Percentiles rank a stretch among this genome's conserved stretches.
Evolutionary conservation across 2,329 filamentous ascomycete genomes (phyloP).

Genomic region (Didymella arachidicola): DNA sequence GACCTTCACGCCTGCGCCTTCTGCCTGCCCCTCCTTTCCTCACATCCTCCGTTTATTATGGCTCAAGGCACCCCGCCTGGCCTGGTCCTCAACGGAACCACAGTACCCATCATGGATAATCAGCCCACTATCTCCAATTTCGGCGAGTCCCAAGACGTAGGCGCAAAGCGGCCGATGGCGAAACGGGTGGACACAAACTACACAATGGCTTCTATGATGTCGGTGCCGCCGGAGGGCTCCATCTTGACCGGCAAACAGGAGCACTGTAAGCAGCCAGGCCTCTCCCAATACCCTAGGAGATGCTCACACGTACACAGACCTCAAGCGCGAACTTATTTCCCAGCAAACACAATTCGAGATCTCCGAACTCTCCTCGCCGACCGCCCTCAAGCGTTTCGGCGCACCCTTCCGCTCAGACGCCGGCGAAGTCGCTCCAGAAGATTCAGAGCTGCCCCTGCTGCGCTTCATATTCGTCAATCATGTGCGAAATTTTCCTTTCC

Average conservation of each 20-base stretch:
- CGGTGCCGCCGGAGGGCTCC: conserved; percentile 62
- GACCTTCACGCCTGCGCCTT: conserved; percentile 10
- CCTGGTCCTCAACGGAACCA: conserved; percentile 40
- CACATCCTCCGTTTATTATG: conserved; percentile 30
- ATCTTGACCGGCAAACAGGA: conserved; percentile 95
- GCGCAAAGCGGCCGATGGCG: conserved; percentile 28
- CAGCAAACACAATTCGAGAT: conserved; percentile 92
- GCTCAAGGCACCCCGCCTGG: conserved; percentile 33
- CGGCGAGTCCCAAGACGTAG: conserved; percentile 23
- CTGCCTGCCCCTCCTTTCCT: conserved; percentile 15
- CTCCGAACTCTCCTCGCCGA: conserved; percentile 90
- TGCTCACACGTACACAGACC: conserved; percentile 64
- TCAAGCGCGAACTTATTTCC: conserved; percentile 93
- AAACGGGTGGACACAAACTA: conserved; percentile 44
- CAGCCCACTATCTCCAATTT: conserved; percentile 31
- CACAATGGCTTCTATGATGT: conserved; percentile 53
- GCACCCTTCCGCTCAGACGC: conserved; percentile 93
- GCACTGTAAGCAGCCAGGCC: conserved; percentile 71
- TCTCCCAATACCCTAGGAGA: background rate
- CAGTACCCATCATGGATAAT: conserved; percentile 42
- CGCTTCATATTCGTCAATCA: conserved; percentile 98
- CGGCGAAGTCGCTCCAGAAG: conserved; percentile 89
- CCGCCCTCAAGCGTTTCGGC: conserved; percentile 91
- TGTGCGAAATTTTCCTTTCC: conserved; percentile 96
- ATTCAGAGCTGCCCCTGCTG: conserved; percentile 91